Evolutionary conservation across 2,329 filamentous ascomycete genomes (phyloP).

Genomic region (Microcera coccophila): DNA sequence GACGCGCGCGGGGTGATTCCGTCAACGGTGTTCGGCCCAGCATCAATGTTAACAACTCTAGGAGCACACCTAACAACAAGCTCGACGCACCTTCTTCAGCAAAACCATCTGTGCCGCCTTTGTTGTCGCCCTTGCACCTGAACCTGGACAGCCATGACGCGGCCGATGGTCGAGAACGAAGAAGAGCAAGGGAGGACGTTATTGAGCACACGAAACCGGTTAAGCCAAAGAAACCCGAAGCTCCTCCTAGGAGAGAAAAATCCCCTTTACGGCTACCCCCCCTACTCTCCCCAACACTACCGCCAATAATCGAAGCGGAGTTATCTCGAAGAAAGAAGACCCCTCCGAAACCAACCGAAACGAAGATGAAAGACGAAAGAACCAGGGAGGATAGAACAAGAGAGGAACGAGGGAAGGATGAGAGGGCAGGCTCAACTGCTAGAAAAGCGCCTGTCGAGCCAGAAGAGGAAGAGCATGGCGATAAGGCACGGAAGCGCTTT

Average conservation of each 20-base stretch:
- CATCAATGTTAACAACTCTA: conserved; percentile 28
- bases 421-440: conserved; percentile 15
- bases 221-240: conserved; percentile 30
- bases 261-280: conserved; percentile 41
- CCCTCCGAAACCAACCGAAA: conserved; percentile 18
- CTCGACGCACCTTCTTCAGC: conserved; percentile 16
- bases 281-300: conserved; percentile 54
- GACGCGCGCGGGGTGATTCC: conserved; percentile 38
- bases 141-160: conserved; percentile 40
- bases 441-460: conserved; percentile 27
- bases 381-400: conserved; percentile 18
- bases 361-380: conserved; percentile 16
- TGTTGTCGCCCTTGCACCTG: conserved; percentile 51
- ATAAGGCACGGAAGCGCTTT: conserved; percentile 26
- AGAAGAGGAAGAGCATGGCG: conserved; percentile 31
- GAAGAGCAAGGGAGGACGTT: conserved; percentile 30
- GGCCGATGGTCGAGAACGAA: conserved; percentile 29
- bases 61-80: conserved; percentile 36
- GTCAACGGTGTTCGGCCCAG: conserved; percentile 42
- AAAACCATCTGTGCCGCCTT: conserved; percentile 45
- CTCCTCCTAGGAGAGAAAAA: conserved; percentile 37
- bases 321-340: conserved; percentile 32
- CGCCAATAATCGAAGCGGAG: conserved; percentile 46
- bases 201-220: conserved; percentile 27
- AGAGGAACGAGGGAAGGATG: conserved; percentile 11